phyloP scores from a whole-genome alignment of 441 rosid genomes.

The Erodium chrysanthum region DNA sequence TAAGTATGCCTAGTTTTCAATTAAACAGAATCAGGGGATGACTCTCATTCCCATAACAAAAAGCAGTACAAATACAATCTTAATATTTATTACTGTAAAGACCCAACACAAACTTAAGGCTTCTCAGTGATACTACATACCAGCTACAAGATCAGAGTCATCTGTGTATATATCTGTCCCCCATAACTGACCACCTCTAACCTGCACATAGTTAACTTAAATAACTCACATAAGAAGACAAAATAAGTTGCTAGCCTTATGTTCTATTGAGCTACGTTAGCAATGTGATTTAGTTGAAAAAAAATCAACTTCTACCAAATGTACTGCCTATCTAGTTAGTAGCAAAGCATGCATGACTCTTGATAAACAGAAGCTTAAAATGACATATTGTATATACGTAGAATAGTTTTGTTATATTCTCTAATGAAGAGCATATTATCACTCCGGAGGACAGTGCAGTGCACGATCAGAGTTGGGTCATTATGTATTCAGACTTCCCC shows the following conservation, averaged over 20 bases:
- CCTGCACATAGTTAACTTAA: constrained; percentile 43
- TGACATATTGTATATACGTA: neutral
- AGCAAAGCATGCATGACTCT: neutral
- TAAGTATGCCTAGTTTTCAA: neutral
- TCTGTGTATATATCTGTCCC: constrained; percentile 93
- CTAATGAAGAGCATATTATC: neutral
- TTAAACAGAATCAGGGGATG: neutral
- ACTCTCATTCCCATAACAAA: neutral
- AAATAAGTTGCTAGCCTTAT: neutral
- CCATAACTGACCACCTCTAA: constrained; percentile 95
- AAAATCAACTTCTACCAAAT: neutral
- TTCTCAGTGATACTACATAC: constrained; percentile 31
- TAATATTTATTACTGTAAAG: neutral
- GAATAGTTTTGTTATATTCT: neutral
- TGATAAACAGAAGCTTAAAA: neutral
- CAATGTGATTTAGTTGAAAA: neutral
- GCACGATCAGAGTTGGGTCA: neutral
- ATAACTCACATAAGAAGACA: constrained; percentile 16
- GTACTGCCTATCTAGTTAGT: neutral
- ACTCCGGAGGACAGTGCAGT: neutral
- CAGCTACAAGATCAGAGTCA: constrained; percentile 99
- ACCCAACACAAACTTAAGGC: constrained; percentile 9
- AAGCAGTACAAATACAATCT: neutral
- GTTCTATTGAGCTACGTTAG: neutral
- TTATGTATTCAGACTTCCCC: neutral